A percentile compares a stretch with the other conserved stretches of the same genome.
These are phyloP conservation scores for Suillus occidentalis DNA, from an alignment of 768 basidiomycete genomes.

Conservation along the genomic window DNA sequence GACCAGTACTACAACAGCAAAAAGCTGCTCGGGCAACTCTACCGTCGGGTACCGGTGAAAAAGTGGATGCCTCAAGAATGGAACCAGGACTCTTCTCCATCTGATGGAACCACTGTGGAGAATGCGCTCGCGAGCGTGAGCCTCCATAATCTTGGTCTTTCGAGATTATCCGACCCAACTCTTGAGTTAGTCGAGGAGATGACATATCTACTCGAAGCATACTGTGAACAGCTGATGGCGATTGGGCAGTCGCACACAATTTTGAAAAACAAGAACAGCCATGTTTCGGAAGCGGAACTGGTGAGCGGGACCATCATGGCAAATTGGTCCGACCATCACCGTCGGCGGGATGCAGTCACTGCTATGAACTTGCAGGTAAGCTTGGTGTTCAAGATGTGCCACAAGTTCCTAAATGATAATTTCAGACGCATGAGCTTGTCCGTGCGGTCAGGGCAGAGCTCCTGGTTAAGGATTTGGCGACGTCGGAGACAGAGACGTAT, in stretches of 20 bases:
- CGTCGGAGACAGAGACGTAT: conserved; percentile 14
- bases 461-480: conserved; percentile 12
- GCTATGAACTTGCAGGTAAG: conserved; percentile 47
- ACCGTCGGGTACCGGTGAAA: conserved; percentile 41
- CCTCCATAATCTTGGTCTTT: conserved; percentile 35
- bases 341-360: conserved; percentile 37
- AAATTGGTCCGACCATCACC: conserved; percentile 42
- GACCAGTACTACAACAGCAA: conserved; percentile 38
- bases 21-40: conserved; percentile 46
- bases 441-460: conserved; percentile 37
- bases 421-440: conserved; percentile 40
- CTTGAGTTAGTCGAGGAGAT: conserved; percentile 38
- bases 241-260: conserved; percentile 39
- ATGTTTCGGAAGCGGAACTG: conserved; percentile 42
- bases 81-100: conserved; percentile 20
- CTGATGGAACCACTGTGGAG: conserved; percentile 28
- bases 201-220: conserved; percentile 36
- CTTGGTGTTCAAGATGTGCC: not conserved
- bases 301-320: conserved; percentile 48
- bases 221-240: conserved; percentile 31
- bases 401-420: conserved; percentile 1
- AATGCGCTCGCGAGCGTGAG: conserved; percentile 23
- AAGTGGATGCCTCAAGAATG: conserved; percentile 31
- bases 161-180: conserved; percentile 20
- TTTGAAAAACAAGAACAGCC: conserved; percentile 35